Evolutionary conservation across 371 early-diverging fungal genomes (phyloP), one percentile per base, ranked within the genome.

Genomic region (Encephalitozoon cuniculi): DNA sequence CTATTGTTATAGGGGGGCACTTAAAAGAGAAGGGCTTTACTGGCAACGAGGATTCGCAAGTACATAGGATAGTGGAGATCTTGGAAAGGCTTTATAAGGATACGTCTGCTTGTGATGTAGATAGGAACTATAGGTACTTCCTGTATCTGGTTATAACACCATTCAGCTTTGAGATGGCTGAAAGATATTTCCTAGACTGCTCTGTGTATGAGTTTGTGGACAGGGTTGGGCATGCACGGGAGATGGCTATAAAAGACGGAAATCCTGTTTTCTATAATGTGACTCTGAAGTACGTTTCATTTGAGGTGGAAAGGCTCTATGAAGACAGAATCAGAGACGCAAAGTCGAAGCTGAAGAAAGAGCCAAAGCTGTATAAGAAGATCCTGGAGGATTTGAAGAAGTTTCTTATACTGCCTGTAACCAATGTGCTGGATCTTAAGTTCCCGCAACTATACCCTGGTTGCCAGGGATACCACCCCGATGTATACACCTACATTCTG

Each of bases 181-280:
- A 74, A 63, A 74, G 63, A 68, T 81, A 41, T 70, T 66, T 77
- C 51, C 37, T 77, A 2, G 78, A 74, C 28, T 68, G 64, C 43
- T 55, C 26, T 18, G 70, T 77, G 4, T 71, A 64, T 28, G 81
- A 81, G 64, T 77, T 71, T 75, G 41, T 75, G 25, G 77, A 81
- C 28, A 54, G 75, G 67, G 51, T 81, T 32, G 30, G 49, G 12
- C 70, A 77, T 71, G 43, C 73, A 55, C 40, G 49, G 43, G 39
- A 25, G 8, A 52, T 43, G 28, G 26, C 59, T 1, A 25, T 41
- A n/a, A 46, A 25, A 11, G 23, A 18, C 21, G 32, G 39, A 21
- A 26, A 34, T n/a, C 30, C 30, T 32, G 18, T 71, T 25, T 34
- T 79, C 21, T 79, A 79, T 39, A 75, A 75, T 52, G 28, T 51